Base-by-base conservation (phyloP, 2,329 filamentous ascomycete species). In the Hymenoscyphus linearis region DNA sequence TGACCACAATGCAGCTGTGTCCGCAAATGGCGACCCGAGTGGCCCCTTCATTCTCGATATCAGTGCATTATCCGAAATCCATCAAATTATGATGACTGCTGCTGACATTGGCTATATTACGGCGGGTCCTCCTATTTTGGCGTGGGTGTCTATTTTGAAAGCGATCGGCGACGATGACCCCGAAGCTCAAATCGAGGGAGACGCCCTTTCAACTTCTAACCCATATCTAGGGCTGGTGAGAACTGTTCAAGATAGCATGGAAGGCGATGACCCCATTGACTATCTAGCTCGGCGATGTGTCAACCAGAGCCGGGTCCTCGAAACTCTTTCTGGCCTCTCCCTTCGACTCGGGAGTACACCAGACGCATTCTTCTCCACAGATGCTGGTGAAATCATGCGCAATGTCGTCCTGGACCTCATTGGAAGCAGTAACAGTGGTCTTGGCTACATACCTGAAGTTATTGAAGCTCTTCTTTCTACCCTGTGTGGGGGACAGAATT, bases 131-230 rank as follows among this genome's bases (percentile, higher is more conserved):
- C 85, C 90, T 18, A 82, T 91, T 22, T 89, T 96, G 66, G 85
- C 89, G 2, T 98, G 93, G 93, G 85, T 87, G 3, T 78, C 93
- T 55, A 83, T 96, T 27, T 79, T 93, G 10, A 84, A 89, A 69
- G 81, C 83, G 27, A 85, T 95, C 76, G 60, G 61, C 14, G 40
- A 67, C n/a, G 61, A 65, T 16, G 63, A 63, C 26, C 66, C 25
- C 71, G 77, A 64, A n/a, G 40, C 36, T 76, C 55, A 37, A 76
- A 79, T 26, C 37, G 44, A 57, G 10, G 40, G 40, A 47, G 61
- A 66, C 25, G 25, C 52, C 12, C 55, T 50, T 16, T 35, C 60
- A n/a, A 40, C 50, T 14, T 58, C 61, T 18, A 66, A 70, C 58
- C 60, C 61, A n/a, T 73, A 69, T 60, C 79, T 81, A 65, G 75